Conservation (phyloP, 495 filamentous ascomycete genomes). For the Penicillium paradoxum region DNA sequence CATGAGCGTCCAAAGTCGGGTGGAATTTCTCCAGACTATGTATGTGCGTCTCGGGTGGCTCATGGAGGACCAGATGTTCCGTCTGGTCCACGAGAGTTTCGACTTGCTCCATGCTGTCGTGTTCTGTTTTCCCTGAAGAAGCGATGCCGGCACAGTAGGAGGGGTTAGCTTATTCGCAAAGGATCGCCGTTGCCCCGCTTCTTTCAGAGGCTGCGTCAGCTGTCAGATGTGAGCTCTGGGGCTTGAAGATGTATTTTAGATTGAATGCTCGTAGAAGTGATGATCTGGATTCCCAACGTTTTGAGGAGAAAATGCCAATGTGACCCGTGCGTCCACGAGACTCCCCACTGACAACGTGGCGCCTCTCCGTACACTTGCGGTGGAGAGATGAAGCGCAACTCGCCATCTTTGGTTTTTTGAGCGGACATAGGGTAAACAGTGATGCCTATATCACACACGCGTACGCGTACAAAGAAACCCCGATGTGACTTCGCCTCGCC, state of each 20-base stretch:
- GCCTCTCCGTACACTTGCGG: not conserved
- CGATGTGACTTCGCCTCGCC: not conserved
- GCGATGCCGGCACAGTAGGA: not conserved
- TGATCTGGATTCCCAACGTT: not conserved
- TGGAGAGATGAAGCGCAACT: not conserved
- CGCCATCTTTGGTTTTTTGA: not conserved
- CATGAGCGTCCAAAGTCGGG: conserved; percentile 22
- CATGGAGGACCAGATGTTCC: conserved; percentile 14
- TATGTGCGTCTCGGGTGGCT: not conserved
- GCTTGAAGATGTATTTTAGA: not conserved
- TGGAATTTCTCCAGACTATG: conserved; percentile 24
- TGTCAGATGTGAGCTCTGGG: not conserved
- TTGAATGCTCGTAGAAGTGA: too few relatives aligned
- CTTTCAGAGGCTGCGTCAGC: not conserved
- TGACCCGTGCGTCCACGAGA: conserved; percentile 5
- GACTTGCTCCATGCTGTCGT: conserved; percentile 15
- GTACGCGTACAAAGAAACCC: not conserved
- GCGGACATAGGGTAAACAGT: too few relatives aligned
- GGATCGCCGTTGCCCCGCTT: not conserved
- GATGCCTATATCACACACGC: not conserved
- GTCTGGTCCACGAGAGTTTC: conserved; percentile 20
- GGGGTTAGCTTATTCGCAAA: not conserved
- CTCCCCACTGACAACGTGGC: conserved; percentile 7
- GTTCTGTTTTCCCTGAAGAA: not conserved
- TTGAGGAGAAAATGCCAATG: not conserved